phyloP scores from a whole-genome alignment of 2,329 filamentous ascomycete genomes.

The Fusarium buharicum region DNA sequence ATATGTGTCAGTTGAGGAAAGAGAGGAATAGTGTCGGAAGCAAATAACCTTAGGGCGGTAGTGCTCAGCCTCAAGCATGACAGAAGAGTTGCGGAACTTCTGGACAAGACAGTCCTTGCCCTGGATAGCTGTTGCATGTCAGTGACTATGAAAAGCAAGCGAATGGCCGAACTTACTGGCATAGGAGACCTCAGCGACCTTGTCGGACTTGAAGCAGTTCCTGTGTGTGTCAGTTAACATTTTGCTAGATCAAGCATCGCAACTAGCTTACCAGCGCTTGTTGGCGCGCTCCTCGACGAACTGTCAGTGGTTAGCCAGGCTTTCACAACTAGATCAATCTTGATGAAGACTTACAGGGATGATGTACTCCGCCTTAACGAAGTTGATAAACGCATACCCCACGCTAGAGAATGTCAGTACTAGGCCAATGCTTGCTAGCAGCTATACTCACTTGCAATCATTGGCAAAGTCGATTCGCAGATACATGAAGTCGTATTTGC shows the following conservation, averaged over 20 bases:
- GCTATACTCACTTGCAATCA: constrained; percentile 76
- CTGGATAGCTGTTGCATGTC: constrained; percentile 76
- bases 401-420: constrained; percentile 68
- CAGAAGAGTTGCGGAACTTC: constrained; percentile 96
- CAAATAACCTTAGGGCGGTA: constrained; percentile 81
- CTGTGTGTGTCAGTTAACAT: constrained; percentile 52
- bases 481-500: constrained; percentile 95
- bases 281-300: constrained; percentile 78
- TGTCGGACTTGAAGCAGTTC: constrained; percentile 85
- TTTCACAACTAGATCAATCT: neutral
- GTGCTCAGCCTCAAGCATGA: constrained; percentile 86
- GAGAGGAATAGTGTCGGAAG: too few species aligned
- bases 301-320: constrained; percentile 54
- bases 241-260: neutral
- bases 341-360: constrained; percentile 65
- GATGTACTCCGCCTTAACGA: constrained; percentile 76
- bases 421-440: neutral
- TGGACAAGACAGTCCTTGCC: constrained; percentile 90
- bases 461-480: constrained; percentile 89
- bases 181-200: constrained; percentile 90
- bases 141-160: neutral
- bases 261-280: constrained; percentile 68
- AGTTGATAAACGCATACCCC: constrained; percentile 98
- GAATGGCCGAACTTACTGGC: constrained; percentile 73
- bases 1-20: neutral